Evolutionary conservation across 1,284 basidiomycete genomes (phyloP).

Genomic region (Athelia psychrophila): DNA sequence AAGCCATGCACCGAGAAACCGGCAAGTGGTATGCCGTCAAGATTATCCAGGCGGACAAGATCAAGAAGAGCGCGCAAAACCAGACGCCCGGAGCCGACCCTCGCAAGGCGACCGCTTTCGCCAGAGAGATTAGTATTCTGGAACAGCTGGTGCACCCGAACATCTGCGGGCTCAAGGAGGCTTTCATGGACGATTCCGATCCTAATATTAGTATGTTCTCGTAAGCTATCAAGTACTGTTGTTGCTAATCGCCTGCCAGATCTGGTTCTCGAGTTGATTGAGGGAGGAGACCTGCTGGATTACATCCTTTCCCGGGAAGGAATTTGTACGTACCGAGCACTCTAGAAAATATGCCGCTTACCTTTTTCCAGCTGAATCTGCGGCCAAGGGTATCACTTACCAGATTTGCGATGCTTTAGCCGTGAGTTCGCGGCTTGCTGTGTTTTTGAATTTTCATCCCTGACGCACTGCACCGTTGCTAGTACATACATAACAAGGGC

Average conservation of each 20-base stretch:
- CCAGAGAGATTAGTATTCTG: constrained; percentile 81
- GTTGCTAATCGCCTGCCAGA: constrained; percentile 38
- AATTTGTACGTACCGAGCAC: constrained; percentile 45
- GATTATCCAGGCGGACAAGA: constrained; percentile 58
- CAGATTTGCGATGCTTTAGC: constrained; percentile 74
- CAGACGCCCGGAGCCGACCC: constrained; percentile 26
- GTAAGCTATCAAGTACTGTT: constrained; percentile 1
- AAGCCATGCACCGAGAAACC: constrained; percentile 56
- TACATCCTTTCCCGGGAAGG: constrained; percentile 62
- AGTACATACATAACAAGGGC: constrained; percentile 75
- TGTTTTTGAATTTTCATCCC: constrained; percentile 2
- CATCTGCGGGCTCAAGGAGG: constrained; percentile 80
- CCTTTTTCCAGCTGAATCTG: constrained; percentile 47
- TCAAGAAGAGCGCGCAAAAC: constrained; percentile 32
- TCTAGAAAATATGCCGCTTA: constrained; percentile 5
- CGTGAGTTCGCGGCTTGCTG: constrained; percentile 33
- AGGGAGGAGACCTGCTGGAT: constrained; percentile 88
- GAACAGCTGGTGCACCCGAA: constrained; percentile 74
- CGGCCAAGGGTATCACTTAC: constrained; percentile 60
- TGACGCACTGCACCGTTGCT: constrained; percentile 6
- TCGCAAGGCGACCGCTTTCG: constrained; percentile 39
- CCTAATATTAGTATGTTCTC: constrained; percentile 58
- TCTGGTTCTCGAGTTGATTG: constrained; percentile 76
- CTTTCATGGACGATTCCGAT: constrained; percentile 57
- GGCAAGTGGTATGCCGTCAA: constrained; percentile 74